These are phyloP conservation scores for Aspergillus ustus DNA, from an alignment of 2,329 filamentous ascomycete species.

Conservation along the genomic window DNA sequence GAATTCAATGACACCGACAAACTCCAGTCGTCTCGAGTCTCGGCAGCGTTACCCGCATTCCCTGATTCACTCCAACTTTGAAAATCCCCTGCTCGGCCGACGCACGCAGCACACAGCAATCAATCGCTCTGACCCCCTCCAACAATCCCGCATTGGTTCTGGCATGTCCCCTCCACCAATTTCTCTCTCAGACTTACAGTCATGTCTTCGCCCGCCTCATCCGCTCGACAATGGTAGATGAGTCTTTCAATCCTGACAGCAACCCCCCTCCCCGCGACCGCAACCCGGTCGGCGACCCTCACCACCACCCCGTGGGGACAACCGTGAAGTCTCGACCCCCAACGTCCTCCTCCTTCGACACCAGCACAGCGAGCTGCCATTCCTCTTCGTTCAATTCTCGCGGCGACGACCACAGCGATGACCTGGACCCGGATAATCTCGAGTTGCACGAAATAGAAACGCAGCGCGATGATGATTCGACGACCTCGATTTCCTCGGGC, in stretches of 20 bases:
- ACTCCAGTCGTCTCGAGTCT: neutral
- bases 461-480: slow-evolving; percentile 31
- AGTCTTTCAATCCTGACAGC: no score
- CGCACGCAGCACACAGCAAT: neutral
- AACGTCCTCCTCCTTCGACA: neutral
- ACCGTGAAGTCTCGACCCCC: neutral
- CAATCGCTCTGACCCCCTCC: neutral
- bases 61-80: neutral
- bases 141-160: neutral
- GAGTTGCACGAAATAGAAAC: slow-evolving; percentile 39
- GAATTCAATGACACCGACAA: neutral
- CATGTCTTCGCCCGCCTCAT: neutral
- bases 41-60: neutral
- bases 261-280: neutral
- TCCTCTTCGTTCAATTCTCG: neutral
- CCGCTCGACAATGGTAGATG: neutral
- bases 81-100: neutral
- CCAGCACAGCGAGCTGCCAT: neutral
- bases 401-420: slow-evolving; percentile 4
- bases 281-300: neutral
- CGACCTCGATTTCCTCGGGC: slow-evolving; percentile 38
- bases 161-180: neutral
- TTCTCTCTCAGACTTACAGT: neutral
- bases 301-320: neutral
- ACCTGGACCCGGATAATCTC: slow-evolving; percentile 26